Conservation (phyloP, 352 stramenopile species). For the Globisporangium cystogenes region DNA sequence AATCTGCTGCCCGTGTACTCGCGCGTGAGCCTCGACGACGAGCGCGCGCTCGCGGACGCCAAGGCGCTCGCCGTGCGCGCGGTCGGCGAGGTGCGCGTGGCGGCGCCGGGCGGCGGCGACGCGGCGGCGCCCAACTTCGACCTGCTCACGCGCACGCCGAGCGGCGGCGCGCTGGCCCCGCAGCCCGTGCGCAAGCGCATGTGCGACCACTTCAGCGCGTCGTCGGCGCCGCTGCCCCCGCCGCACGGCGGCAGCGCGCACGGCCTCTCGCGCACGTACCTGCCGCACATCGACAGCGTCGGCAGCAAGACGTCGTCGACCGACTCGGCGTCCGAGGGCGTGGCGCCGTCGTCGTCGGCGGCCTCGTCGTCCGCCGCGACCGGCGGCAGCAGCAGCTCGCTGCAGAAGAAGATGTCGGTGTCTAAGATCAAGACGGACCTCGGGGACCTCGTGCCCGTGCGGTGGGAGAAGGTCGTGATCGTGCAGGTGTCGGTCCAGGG, state of each 20-base stretch:
- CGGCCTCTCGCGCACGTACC: constrained; percentile 10
- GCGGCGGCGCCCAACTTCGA: constrained; percentile 13
- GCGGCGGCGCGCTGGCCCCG: background rate
- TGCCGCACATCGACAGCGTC: constrained; percentile 13
- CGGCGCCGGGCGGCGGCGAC: constrained; percentile 1
- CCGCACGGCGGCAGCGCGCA: background rate
- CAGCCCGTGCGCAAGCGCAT: constrained; percentile 11
- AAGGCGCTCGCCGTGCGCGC: constrained; percentile 15
- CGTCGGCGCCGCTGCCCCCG: background rate
- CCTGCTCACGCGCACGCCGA: constrained; percentile 2
- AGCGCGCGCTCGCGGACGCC: constrained; percentile 19
- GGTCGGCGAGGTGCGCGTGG: constrained; percentile 12
- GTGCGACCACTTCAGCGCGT: constrained; percentile 14
- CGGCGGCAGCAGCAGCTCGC: background rate
- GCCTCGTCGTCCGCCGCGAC: constrained; percentile 6
- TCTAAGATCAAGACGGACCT: constrained; percentile 80
- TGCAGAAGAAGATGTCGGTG: constrained; percentile 46
- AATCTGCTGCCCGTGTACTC: constrained; percentile 27
- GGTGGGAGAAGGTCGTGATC: constrained; percentile 80
- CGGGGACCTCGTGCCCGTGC: constrained; percentile 62
- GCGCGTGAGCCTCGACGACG: constrained; percentile 16
- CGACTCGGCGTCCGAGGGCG: constrained; percentile 11
- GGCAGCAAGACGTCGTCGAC: constrained; percentile 18
- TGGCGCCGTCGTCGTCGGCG: background rate
- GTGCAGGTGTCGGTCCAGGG: constrained; percentile 83